phyloP scores from a whole-genome alignment of 495 filamentous ascomycete genomes.

The Tuber indicum region DNA sequence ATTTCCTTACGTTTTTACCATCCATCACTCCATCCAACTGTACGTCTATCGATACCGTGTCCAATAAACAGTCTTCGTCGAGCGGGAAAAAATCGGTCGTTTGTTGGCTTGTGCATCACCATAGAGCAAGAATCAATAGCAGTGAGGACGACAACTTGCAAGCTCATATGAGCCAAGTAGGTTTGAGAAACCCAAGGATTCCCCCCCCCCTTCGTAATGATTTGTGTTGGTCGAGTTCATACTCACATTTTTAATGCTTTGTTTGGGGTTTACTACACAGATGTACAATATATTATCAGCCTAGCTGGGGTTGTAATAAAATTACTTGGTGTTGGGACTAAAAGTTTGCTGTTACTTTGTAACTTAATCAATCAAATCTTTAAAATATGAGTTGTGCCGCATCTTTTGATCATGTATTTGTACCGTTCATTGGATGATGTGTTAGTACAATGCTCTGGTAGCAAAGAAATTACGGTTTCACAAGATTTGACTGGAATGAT shows the following conservation, averaged over 20 bases:
- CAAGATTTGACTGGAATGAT: not conserved
- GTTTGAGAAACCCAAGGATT: slow-evolving; percentile 5
- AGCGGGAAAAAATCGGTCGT: not conserved
- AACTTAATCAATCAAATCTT: too few species aligned
- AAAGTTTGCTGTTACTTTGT: not conserved
- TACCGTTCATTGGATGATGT: not conserved
- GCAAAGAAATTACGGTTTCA: not conserved
- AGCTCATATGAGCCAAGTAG: not conserved
- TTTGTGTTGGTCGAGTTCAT: not conserved
- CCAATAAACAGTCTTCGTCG: not conserved
- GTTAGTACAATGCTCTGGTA: not conserved
- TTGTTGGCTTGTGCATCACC: not conserved
- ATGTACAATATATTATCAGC: not conserved
- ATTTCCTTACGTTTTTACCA: slow-evolving; percentile 6
- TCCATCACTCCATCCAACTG: slow-evolving; percentile 3
- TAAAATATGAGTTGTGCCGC: not conserved
- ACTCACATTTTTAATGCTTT: not conserved
- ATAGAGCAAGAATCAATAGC: not conserved
- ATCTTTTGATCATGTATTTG: not conserved
- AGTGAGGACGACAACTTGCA: not conserved
- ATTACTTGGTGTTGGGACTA: not conserved
- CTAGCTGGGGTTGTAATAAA: not conserved
- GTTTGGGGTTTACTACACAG: not conserved
- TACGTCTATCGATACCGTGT: not conserved
- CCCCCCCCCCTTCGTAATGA: not conserved